Evolutionary conservation across 768 basidiomycete genomes (phyloP).

Genomic region (Leccinum subtestaceum): DNA sequence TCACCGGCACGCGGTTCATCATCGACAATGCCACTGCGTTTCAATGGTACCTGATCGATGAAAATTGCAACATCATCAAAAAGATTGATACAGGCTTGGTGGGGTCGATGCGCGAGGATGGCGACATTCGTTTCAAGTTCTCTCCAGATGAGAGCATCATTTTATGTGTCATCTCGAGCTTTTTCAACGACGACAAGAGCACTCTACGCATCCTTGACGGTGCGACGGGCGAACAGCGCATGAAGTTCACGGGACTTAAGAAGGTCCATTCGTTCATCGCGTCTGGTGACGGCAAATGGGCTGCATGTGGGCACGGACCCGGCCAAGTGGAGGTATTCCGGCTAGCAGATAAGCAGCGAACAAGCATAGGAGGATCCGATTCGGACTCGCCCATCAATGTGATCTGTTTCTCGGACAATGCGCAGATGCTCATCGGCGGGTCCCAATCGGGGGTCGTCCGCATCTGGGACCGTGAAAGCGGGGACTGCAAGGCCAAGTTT

Average conservation of each 20-base stretch:
- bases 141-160: constrained; percentile 15
- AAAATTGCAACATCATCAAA: not conserved
- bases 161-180: not conserved
- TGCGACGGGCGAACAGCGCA: constrained; percentile 7
- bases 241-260: constrained; percentile 13
- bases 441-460: constrained; percentile 13
- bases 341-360: not conserved
- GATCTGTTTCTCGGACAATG: constrained; percentile 19
- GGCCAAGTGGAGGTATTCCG: constrained; percentile 4
- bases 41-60: constrained; percentile 5
- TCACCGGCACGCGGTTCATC: constrained; percentile 13
- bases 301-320: constrained; percentile 10
- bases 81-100: constrained; percentile 9
- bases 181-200: constrained; percentile 8
- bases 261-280: not conserved
- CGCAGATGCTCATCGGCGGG: constrained; percentile 17
- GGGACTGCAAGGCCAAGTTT: constrained; percentile 11
- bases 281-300: constrained; percentile 7
- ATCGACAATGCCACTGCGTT: not conserved
- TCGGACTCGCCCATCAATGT: not conserved
- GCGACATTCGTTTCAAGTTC: constrained; percentile 1
- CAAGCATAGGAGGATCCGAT: not conserved
- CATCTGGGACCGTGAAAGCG: constrained; percentile 21
- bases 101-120: too few species aligned
- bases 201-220: constrained; percentile 11